Conservation (phyloP, 2,329 filamentous ascomycete genomes). For the Tolypocladium capitatum region DNA sequence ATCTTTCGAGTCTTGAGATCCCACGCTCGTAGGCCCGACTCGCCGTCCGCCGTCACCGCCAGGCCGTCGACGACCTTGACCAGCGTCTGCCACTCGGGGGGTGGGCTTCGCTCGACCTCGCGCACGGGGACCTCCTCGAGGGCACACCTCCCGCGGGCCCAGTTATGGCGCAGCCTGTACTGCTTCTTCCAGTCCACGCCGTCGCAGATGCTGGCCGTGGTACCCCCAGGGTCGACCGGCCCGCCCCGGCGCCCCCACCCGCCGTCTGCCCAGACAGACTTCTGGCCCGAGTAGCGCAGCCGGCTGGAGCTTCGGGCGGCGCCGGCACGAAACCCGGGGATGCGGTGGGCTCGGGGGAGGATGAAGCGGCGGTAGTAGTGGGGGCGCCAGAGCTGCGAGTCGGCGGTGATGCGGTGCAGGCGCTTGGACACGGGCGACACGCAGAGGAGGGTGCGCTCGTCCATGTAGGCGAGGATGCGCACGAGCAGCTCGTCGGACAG, state of each 20-base stretch:
- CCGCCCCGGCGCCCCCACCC: constrained; percentile 26
- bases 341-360: constrained; percentile 61
- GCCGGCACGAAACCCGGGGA: constrained; percentile 48
- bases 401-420: constrained; percentile 58
- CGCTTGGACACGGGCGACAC: constrained; percentile 57
- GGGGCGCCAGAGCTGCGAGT: constrained; percentile 82
- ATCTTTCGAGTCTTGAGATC: constrained; percentile 50
- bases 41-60: constrained; percentile 61
- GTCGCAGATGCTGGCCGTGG: constrained; percentile 4
- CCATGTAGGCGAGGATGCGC: constrained; percentile 67
- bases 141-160: constrained; percentile 69
- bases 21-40: constrained; percentile 66
- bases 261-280: constrained; percentile 30
- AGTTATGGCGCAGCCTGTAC: constrained; percentile 83
- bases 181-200: constrained; percentile 73
- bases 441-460: constrained; percentile 52
- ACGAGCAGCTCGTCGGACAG: constrained; percentile 83
- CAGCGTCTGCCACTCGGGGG: constrained; percentile 41
- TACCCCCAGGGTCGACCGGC: constrained; percentile 38
- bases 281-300: constrained; percentile 31
- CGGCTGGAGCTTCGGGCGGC: constrained; percentile 15
- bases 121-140: constrained; percentile 61
- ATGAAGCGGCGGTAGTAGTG: constrained; percentile 84
- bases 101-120: constrained; percentile 18
- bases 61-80: constrained; percentile 67